Evolutionary conservation across 2,329 filamentous ascomycete genomes (phyloP).

Genomic region (Teratosphaeria destructans): DNA sequence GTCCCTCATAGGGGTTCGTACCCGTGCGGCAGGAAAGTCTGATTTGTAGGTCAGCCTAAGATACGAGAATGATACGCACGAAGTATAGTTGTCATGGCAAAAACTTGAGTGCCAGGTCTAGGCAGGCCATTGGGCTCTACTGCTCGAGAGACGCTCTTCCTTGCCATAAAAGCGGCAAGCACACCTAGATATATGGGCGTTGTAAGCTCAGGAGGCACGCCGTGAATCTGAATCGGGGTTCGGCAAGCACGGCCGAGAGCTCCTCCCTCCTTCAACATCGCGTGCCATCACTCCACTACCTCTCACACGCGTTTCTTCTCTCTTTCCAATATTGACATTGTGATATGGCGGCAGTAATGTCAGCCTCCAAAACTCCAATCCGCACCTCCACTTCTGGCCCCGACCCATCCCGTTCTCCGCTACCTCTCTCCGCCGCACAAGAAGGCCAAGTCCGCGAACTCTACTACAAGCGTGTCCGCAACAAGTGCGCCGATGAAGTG

Average conservation of each 20-base stretch:
- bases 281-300: neutral
- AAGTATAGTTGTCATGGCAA: no score
- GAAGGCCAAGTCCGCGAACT: constrained; percentile 73
- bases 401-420: constrained; percentile 35
- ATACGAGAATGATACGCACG: no score
- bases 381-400: neutral
- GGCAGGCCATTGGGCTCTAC: no score
- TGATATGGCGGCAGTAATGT: neutral
- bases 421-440: constrained; percentile 72
- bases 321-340: neutral
- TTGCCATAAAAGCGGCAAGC: no score
- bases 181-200: no score
- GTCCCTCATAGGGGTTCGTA: no score
- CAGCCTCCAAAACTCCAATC: neutral
- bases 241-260: neutral
- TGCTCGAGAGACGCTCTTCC: no score
- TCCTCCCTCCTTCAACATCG: neutral
- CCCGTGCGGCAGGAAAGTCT: no score
- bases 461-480: constrained; percentile 69
- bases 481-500: constrained; percentile 54
- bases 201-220: no score
- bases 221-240: neutral
- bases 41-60: no score
- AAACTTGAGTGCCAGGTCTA: no score
- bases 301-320: neutral